A percentile compares a stretch with the other conserved stretches of the same genome.
Evolutionary conservation across 148 eudicot species (phyloP).

Genomic region (Simmondsia chinensis): DNA sequence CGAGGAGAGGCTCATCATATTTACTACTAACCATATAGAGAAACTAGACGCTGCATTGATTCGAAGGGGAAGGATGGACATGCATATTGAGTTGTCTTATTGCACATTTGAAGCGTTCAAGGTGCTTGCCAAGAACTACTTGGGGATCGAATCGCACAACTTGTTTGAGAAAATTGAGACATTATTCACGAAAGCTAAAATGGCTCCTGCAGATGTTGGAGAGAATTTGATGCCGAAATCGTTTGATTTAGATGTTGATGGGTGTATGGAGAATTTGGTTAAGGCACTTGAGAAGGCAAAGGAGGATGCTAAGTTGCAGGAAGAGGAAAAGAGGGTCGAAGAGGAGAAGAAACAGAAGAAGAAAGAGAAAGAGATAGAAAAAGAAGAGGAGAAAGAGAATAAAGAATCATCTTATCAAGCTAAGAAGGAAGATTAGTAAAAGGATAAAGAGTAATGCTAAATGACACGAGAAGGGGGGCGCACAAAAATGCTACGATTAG

Average conservation of each 20-base stretch:
- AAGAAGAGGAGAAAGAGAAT: neutral
- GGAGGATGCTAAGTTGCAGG: constrained; percentile 10
- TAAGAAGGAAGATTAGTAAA: too few relatives aligned
- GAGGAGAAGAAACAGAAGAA: neutral
- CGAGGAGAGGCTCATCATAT: constrained; percentile 27
- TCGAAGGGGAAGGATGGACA: constrained; percentile 39
- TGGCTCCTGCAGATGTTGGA: constrained; percentile 44
- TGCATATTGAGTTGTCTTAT: constrained; percentile 30
- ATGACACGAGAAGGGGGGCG: too few relatives aligned
- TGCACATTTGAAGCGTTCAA: constrained; percentile 32
- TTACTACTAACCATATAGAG: constrained; percentile 31
- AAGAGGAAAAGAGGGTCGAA: neutral
- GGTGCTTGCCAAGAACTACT: constrained; percentile 31
- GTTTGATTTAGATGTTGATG: constrained; percentile 9
- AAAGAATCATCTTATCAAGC: too few relatives aligned
- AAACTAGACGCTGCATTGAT: constrained; percentile 37
- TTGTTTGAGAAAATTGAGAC: constrained; percentile 15
- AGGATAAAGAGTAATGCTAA: too few relatives aligned
- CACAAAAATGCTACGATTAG: too few relatives aligned
- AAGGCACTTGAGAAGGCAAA: constrained; percentile 24
- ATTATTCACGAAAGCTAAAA: constrained; percentile 20
- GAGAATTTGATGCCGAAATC: constrained; percentile 43
- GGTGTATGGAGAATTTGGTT: constrained; percentile 21
- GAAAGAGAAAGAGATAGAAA: neutral
- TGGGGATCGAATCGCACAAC: constrained; percentile 24